Conservation (phyloP, 2,329 filamentous ascomycete genomes). For the Colletotrichum sp. region DNA sequence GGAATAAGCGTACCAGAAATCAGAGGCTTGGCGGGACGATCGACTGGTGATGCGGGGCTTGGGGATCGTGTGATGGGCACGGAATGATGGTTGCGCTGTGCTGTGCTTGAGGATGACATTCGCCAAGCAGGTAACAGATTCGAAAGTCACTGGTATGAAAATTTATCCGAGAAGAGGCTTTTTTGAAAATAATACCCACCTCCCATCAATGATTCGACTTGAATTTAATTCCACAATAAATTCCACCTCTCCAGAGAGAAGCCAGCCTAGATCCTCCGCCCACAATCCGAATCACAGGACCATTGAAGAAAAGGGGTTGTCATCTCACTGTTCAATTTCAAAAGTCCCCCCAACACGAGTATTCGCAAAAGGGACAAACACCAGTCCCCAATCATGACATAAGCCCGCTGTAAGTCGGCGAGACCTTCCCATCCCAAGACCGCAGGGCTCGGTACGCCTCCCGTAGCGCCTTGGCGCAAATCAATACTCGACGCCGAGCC, state of each 20-base stretch:
- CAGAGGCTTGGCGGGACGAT: neutral
- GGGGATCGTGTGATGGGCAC: neutral
- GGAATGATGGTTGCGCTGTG: neutral
- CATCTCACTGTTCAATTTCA: neutral
- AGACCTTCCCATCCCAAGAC: neutral
- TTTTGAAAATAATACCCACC: no score
- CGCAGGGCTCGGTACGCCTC: neutral
- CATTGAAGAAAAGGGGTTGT: neutral
- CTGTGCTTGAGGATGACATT: neutral
- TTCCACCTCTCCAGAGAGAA: no score
- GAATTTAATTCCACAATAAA: no score
- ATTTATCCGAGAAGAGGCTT: no score
- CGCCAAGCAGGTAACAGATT: neutral
- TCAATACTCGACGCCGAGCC: neutral
- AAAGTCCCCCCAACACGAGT: neutral
- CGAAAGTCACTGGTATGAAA: no score
- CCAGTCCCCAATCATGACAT: neutral
- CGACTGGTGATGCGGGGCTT: neutral
- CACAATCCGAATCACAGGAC: neutral
- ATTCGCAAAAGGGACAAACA: neutral
- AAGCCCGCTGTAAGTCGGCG: neutral
- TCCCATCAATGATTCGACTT: no score
- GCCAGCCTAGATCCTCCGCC: neutral
- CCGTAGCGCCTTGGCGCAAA: conserved; percentile 6
- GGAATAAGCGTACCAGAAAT: neutral